A percentile compares a stretch with the other conserved stretches of the same genome.
Conservation (phyloP, 495 filamentous ascomycete species). For the Lindgomyces ingoldianus region DNA sequence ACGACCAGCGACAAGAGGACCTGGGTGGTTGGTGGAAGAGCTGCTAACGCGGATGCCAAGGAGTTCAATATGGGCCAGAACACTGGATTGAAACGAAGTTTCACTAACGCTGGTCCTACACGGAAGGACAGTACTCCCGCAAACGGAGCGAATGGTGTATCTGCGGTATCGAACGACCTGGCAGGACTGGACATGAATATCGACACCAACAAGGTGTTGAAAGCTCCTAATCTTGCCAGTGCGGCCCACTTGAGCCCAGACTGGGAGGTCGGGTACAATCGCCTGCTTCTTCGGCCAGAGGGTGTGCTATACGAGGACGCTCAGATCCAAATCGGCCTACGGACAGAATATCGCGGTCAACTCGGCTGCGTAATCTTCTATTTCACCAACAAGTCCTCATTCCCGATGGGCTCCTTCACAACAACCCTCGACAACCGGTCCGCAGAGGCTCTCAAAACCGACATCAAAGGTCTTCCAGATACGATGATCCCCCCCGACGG, state of each 20-base stretch:
- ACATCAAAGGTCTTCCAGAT: conserved; percentile 87
- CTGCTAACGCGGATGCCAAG: conserved; percentile 77
- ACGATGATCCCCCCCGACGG: conserved; percentile 68
- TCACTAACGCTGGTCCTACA: conserved; percentile 53
- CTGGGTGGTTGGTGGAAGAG: conserved; percentile 93
- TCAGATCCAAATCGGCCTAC: conserved; percentile 88
- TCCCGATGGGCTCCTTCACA: conserved; percentile 82
- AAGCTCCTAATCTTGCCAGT: conserved; percentile 80
- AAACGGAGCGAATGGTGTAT: conserved; percentile 40
- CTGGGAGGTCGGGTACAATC: conserved; percentile 90
- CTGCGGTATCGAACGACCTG: conserved; percentile 48
- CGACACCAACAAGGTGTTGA: conserved; percentile 59
- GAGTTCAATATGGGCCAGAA: conserved; percentile 80
- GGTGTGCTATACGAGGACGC: conserved; percentile 93
- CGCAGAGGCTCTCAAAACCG: conserved; percentile 70
- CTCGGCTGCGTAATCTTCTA: conserved; percentile 95
- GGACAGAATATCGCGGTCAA: conserved; percentile 89
- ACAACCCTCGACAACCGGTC: conserved; percentile 85
- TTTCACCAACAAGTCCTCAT: conserved; percentile 88
- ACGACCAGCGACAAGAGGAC: conserved; percentile 90
- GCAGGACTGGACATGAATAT: conserved; percentile 76
- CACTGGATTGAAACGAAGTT: conserved; percentile 81
- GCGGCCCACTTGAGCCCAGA: conserved; percentile 90
- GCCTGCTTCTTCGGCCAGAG: conserved; percentile 74
- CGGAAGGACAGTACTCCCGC: conserved; percentile 44